Conservation (phyloP, 164 flowering plant genomes). For the Aristolochia contorta region DNA sequence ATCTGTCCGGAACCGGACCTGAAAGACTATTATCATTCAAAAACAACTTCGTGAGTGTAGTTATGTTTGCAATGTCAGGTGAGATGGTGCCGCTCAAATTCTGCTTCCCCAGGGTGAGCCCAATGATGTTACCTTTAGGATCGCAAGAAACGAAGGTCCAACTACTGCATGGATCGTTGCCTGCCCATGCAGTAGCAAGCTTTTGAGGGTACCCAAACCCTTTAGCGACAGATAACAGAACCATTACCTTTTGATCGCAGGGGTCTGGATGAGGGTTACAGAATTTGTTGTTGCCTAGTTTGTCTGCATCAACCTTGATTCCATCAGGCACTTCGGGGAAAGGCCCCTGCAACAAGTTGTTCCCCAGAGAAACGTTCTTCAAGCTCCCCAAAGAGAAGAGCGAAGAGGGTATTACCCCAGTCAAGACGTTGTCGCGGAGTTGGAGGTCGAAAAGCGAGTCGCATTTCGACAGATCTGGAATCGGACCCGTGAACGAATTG, state of each 20-base stretch:
- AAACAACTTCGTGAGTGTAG: constrained; percentile 25
- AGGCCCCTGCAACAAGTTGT: constrained; percentile 55
- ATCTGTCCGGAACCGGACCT: constrained; percentile 34
- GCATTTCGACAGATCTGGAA: constrained; percentile 41
- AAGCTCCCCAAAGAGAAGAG: constrained; percentile 21
- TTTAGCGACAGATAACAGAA: constrained; percentile 32
- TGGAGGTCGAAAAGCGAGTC: constrained; percentile 31
- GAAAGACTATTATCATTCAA: constrained; percentile 43
- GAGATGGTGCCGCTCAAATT: constrained; percentile 41
- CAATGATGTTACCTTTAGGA: constrained; percentile 22
- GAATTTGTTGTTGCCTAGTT: constrained; percentile 25
- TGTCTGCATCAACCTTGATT: constrained; percentile 10
- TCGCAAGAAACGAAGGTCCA: constrained; percentile 47
- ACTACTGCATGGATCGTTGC: constrained; percentile 40
- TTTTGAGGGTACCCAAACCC: constrained; percentile 40
- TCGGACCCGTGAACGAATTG: constrained; percentile 34
- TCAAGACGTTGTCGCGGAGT: constrained; percentile 39
- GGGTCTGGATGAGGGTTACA: constrained; percentile 39
- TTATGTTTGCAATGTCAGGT: constrained; percentile 38
- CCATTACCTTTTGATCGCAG: constrained; percentile 44
- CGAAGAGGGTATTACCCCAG: constrained; percentile 34
- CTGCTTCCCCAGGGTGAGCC: constrained; percentile 27
- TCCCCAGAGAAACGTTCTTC: constrained; percentile 33
- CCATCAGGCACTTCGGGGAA: constrained; percentile 20
- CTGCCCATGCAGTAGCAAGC: constrained; percentile 44